Evolutionary conservation across 208 protist genomes (phyloP), one percentile per base, ranked within the genome.

Genomic region (Trypanosoma conorhini): DNA sequence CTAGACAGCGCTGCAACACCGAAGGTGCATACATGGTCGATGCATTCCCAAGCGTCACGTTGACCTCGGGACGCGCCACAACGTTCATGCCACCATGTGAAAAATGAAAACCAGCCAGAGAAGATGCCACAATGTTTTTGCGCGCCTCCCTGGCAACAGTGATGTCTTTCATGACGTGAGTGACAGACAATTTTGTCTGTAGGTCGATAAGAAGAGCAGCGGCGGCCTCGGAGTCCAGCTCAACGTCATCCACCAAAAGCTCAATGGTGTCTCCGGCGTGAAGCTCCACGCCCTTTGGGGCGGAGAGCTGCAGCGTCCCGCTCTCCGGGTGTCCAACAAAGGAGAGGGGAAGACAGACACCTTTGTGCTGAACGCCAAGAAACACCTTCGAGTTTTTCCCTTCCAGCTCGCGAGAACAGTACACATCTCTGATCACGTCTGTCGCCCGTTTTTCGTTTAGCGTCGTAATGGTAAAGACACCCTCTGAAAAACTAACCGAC

Each of bases 11-110:
- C 62, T 93, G 91, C 46, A 93, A 65, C 26, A 96, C 70, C 1
- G 79, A 80, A 2, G 91, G 91, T 2, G 85, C 81, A 65, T 88
- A 93, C 22, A 92, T 54, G 12, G 66, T 73, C 12, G 82, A 74
- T 0, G 79, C 60, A 60, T 77, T 82, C 33, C 88, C 91, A 42
- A 96, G 80, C 35, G 65, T 86, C 28, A 87, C 42, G 1, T 86
- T 80, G 17, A 87, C 77, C 24, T 93, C 88, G 0, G 87, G 87
- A 48, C 76, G 75, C 3, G 85, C 91, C 3, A 89, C 59, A 17
- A 79, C 79, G 73, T 96, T 96, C 58, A 96, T 81, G 0, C 85
- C 83, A n/a, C 74, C 71, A 76, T 93, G 85, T 3, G 91, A 96
- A 64, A 92, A 96, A 76, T 96, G 91, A 31, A 96, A 80, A 0